Percentiles rank a stretch among this genome's conserved stretches.
Evolutionary conservation across 2,329 filamentous ascomycete species (phyloP).

Genomic region (Aspergillus floridensis): DNA sequence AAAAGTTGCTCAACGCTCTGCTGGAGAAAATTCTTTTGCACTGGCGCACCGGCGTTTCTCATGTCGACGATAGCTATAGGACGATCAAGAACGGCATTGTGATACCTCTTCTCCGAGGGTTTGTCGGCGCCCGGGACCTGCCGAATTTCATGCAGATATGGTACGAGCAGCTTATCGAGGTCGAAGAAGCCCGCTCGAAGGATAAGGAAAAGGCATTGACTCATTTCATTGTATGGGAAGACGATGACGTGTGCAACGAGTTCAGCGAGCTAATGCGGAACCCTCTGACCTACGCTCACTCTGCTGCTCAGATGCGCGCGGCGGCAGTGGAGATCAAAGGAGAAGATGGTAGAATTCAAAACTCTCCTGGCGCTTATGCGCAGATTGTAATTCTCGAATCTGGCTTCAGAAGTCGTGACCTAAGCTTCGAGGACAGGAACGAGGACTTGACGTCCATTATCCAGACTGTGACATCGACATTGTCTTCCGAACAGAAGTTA

Average conservation of each 20-base stretch:
- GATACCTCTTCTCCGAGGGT: conserved; percentile 41
- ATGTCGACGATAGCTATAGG: conserved; percentile 25
- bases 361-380: conserved; percentile 31
- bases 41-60: conserved; percentile 26
- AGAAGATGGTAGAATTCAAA: conserved; percentile 28
- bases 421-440: conserved; percentile 24
- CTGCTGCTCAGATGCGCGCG: conserved; percentile 31
- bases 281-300: conserved; percentile 29
- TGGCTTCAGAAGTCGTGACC: conserved; percentile 27
- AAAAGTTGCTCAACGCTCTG: conserved; percentile 36
- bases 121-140: conserved; percentile 41
- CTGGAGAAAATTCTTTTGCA: conserved; percentile 35
- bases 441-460: conserved; percentile 26
- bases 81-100: conserved; percentile 39
- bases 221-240: conserved; percentile 44
- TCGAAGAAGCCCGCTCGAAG: conserved; percentile 34
- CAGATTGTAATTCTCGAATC: conserved; percentile 38
- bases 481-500: conserved; percentile 30
- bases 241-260: conserved; percentile 41
- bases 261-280: conserved; percentile 36
- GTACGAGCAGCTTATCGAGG: conserved; percentile 37
- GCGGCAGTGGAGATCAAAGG: conserved; percentile 29
- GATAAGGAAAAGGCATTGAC: conserved; percentile 19
- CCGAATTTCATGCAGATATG: conserved; percentile 41
- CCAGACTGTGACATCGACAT: conserved; percentile 26